Base-by-base conservation (phyloP, 208 protist genomes). In the Trypanosomatidae sp. region DNA sequence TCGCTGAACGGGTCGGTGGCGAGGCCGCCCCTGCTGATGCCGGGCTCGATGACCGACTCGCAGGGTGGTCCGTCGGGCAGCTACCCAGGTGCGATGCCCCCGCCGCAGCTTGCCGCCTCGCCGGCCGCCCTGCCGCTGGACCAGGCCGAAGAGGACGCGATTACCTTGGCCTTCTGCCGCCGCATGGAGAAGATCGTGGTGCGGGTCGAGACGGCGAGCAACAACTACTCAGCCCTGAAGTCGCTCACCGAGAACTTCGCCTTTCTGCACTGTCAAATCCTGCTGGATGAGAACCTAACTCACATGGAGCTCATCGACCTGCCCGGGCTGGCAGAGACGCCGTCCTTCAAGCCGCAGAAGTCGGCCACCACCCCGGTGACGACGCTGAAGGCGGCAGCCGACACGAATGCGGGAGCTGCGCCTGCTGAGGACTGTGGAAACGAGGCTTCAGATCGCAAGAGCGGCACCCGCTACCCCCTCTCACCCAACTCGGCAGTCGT, bases 181-280 rank as follows among this genome's bases (percentile, higher is more conserved):
- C 86, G 91, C 46, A 73, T 95, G n/a, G n/a, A 36, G 75, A 77
- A 43, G 62, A 71, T 17, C 39, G 88, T 19, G 59, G 68, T 22
- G 68, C 92, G 6, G 36, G 80, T 92, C 3, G 84, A 92, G 44
- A 71, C 81, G 1, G 80, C 89, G 6, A 84, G 82, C 71, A 92
- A 93, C 71, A 93, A 92, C 82, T 95, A 95, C 73, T 88, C 84
- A 33, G 79, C 89, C 12, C 70, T 95, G 36, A 95, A 95, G 77
- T 91, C 91, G 0, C 77, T 95, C 47, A 89, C 85, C 13, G 88
- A 95, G 71, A 95, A 95, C 80, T 83, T 92, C 12, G 91, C 91
- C 44, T 95, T 95, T 50, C 71, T 95, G 65, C 83, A 92, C 77
- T 89, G 83, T 58, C 91, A 95, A 56, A 83, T 92, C 22, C n/a